Evolutionary conservation across 371 early-diverging fungal species (phyloP), one percentile per base, ranked within the genome.

Genomic region (Basidiobolus meristosporus): DNA sequence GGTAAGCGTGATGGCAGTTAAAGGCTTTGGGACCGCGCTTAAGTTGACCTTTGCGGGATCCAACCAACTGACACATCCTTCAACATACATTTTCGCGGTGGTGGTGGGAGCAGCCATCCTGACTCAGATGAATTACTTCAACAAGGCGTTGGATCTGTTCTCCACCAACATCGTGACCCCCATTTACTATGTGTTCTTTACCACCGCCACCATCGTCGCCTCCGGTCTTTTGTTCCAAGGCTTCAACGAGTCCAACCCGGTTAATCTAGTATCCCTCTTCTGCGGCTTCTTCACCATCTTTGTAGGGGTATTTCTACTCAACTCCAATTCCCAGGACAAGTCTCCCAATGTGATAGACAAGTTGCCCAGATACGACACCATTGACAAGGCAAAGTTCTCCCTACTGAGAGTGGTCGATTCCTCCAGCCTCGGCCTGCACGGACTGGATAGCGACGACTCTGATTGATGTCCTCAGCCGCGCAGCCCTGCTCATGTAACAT

Each of bases 71-170:
- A 67, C 68, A 10, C 74, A 84, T 41, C 66, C 77, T 6, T 83
- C 83, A 22, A 90, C 90, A 2, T 90, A 83, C 42, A 58, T 82
- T 10, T 88, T 90, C 54, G 74, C 74, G 7, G 43, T 81, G n/a
- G 66, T 74, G 15, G 84, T 89, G n/a, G 66, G 50, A 3, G 59
- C 70, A 0, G 86, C 82, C 51, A 84, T 88, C 38, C 57, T 86
- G 12, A 74, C 80, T n/a, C 90, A 92, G 58, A 80, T 90, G 75
- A 90, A 89, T 54, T 92, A 90, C 54, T 89, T 92, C 44, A 90
- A 92, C 68, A 92, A 90, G 65, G 89, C 92, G 3, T 58, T 92
- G 26, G 87, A 87, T 43, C 58, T 70, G 42, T 92, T 87, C 48
- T 78, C 80, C 7, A 87, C 90, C 39, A 88, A 85, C 48, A 64